Evolutionary conservation across 257 asterid species (phyloP).

Genomic region (Capsicum pubescens): DNA sequence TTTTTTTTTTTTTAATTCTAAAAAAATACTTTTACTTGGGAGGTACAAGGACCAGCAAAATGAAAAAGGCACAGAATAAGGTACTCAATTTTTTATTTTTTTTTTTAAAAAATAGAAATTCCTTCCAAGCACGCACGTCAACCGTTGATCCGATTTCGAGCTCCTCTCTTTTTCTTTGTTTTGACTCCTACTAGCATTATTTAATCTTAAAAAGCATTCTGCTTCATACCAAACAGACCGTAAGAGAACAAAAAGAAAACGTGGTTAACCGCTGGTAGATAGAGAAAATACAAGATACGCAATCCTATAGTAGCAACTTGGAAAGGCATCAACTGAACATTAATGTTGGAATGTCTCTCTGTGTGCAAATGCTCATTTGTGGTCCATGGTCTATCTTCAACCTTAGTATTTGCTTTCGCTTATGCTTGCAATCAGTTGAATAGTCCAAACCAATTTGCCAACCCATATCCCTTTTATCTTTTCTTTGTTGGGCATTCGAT

Average conservation of each 20-base stretch:
- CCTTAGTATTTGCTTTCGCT: neutral
- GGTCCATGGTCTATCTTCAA: constrained; percentile 7
- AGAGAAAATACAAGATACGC: neutral
- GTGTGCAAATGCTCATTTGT: neutral
- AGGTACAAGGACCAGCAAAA: neutral
- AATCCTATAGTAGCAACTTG: neutral
- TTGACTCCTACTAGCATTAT: too few species aligned
- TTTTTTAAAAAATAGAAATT: too few species aligned
- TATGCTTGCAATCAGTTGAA: constrained; percentile 12
- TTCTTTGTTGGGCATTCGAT: neutral
- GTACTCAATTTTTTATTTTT: too few species aligned
- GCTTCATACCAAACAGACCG: neutral
- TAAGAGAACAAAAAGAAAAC: neutral
- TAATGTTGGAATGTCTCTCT: neutral
- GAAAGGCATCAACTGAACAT: neutral
- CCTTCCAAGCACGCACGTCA: too few species aligned
- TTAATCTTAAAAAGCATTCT: neutral
- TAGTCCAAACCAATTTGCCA: neutral
- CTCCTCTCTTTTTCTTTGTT: too few species aligned
- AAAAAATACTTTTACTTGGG: neutral
- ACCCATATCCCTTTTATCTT: neutral
- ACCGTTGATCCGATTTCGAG: too few species aligned
- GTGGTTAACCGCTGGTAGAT: neutral
- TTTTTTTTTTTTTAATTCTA: neutral
- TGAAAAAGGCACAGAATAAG: too few species aligned